Evolutionary conservation across 1,284 basidiomycete genomes (phyloP).

Genomic region (Dichomitus squalens): DNA sequence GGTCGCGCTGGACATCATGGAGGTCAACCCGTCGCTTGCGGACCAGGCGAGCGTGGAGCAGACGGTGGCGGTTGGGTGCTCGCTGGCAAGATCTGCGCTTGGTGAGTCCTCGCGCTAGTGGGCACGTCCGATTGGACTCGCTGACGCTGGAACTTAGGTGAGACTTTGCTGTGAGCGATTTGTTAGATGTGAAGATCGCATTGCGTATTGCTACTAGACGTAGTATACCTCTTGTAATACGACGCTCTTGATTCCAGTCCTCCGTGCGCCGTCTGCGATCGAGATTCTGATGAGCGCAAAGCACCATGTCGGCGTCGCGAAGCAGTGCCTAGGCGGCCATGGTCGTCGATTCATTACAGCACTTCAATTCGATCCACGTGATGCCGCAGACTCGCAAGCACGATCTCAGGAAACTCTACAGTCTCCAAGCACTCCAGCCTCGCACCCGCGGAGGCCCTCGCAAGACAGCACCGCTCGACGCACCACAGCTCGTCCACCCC

Average conservation of each 20-base stretch:
- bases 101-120: slow-evolving; percentile 45
- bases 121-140: too few species aligned
- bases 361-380: slow-evolving; percentile 1
- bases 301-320: too few species aligned
- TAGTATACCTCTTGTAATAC: slow-evolving; percentile 18
- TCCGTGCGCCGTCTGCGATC: background rate
- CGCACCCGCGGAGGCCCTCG: background rate
- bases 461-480: slow-evolving; percentile 11
- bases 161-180: slow-evolving; percentile 17
- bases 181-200: background rate
- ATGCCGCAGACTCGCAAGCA: background rate
- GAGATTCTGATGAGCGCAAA: too few species aligned
- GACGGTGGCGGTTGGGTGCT: slow-evolving; percentile 94
- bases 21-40: slow-evolving; percentile 92
- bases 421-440: slow-evolving; percentile 8
- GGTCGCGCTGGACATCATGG: slow-evolving; percentile 93
- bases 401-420: slow-evolving; percentile 2
- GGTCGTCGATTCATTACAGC: background rate
- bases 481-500: slow-evolving; percentile 11
- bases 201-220: slow-evolving; percentile 10
- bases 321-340: too few species aligned
- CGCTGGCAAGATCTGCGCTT: slow-evolving; percentile 87
- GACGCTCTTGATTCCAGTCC: background rate
- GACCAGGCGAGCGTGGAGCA: slow-evolving; percentile 77
- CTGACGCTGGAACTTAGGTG: slow-evolving; percentile 7